A percentile compares a stretch with the other conserved stretches of the same genome.
These are phyloP conservation scores for Pelargonium australe DNA, from an alignment of 441 rosid genomes.

Conservation along the genomic window DNA sequence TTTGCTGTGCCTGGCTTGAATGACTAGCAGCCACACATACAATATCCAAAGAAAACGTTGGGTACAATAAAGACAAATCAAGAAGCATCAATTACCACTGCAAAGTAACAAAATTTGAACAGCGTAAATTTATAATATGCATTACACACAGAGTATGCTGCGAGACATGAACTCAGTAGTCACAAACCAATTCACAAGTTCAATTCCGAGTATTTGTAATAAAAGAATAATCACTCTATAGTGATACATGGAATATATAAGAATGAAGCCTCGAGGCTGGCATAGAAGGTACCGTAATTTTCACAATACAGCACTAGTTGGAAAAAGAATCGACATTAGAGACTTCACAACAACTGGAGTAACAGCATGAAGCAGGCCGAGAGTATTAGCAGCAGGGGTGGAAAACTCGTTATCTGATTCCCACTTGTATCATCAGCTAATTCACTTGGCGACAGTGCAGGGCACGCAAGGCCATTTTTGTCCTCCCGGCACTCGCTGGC, in stretches of 20 bases:
- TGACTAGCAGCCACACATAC: too few relatives aligned
- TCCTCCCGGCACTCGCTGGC: constrained; percentile 60
- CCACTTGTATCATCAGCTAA: constrained; percentile 20
- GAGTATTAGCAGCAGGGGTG: constrained; percentile 22
- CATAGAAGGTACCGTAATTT: neutral
- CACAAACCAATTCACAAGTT: too few relatives aligned
- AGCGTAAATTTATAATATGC: too few relatives aligned
- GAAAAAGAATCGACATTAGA: constrained; percentile 8
- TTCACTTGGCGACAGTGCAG: constrained; percentile 33
- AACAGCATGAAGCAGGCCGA: constrained; percentile 25
- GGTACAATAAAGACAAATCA: too few relatives aligned
- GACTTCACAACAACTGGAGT: constrained; percentile 26
- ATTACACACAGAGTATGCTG: too few relatives aligned
- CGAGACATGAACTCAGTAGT: too few relatives aligned
- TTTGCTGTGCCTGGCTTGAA: too few relatives aligned
- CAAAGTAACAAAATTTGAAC: too few relatives aligned
- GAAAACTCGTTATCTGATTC: constrained; percentile 16
- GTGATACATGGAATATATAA: neutral
- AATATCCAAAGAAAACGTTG: too few relatives aligned
- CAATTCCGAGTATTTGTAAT: too few relatives aligned
- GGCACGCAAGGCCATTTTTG: constrained; percentile 56
- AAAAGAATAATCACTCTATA: too few relatives aligned
- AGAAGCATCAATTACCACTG: too few relatives aligned
- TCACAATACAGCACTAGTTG: constrained; percentile 3
- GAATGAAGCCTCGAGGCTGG: neutral